phyloP scores from a whole-genome alignment of 2,329 filamentous ascomycete genomes.

The Colletotrichum sansevieriae region DNA sequence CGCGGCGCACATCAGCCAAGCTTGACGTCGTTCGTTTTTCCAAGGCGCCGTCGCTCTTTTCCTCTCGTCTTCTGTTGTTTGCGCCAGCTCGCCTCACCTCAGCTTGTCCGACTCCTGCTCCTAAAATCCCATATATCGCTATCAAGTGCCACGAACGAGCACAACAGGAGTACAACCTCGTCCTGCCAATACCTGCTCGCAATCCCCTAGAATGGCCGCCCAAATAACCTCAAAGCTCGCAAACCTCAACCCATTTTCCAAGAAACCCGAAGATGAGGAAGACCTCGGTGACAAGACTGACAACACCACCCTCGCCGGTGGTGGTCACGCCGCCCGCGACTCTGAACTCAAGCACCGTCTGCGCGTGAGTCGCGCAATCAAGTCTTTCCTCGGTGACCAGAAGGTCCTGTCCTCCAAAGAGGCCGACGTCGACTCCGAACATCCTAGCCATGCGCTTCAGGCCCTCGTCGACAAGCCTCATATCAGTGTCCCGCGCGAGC shows the following conservation, averaged over 20 bases:
- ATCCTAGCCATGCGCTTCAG: slow-evolving; percentile 60
- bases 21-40: slow-evolving; percentile 30
- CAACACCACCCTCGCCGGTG: slow-evolving; percentile 65
- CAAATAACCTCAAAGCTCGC: slow-evolving; percentile 46
- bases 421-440: slow-evolving; percentile 55
- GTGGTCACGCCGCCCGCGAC: slow-evolving; percentile 66
- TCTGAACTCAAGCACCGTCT: slow-evolving; percentile 66
- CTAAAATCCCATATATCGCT: neutral
- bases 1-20: slow-evolving; percentile 40
- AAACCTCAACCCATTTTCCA: slow-evolving; percentile 56
- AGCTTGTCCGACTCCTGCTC: neutral
- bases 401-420: slow-evolving; percentile 63
- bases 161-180: neutral
- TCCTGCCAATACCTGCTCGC: neutral
- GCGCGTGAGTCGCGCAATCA: slow-evolving; percentile 70
- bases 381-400: slow-evolving; percentile 67
- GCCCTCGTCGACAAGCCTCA: slow-evolving; percentile 69
- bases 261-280: slow-evolving; percentile 55
- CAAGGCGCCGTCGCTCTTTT: neutral
- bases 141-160: neutral
- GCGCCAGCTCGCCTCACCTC: neutral
- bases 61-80: neutral
- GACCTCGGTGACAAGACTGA: slow-evolving; percentile 67
- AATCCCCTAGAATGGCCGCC: slow-evolving; percentile 19
- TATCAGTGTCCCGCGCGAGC: slow-evolving; percentile 65